A percentile compares a stretch with the other conserved stretches of the same genome.
These are phyloP conservation scores for Arctium minus DNA, from an alignment of 129 eudicot species.

Conservation along the genomic window DNA sequence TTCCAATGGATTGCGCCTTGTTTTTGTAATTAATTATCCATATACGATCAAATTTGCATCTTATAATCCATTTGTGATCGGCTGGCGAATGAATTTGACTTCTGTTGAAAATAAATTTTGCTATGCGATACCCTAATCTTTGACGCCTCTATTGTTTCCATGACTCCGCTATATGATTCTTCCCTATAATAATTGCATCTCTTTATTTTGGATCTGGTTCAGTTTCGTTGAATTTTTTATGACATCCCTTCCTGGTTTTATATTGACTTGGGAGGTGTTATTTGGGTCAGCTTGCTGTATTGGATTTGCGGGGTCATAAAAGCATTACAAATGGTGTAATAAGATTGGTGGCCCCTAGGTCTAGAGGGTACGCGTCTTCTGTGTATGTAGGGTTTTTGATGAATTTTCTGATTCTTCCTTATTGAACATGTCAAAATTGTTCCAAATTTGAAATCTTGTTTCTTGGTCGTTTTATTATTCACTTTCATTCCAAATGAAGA, in stretches of 20 bases:
- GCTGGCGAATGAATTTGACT: constrained; percentile 21
- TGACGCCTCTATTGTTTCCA: background rate
- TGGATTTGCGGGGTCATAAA: background rate
- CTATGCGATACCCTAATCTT: constrained; percentile 4
- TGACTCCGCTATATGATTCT: background rate
- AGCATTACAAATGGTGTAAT: background rate
- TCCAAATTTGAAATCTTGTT: background rate
- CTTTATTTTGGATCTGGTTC: constrained; percentile 15
- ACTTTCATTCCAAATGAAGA: background rate
- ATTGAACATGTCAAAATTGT: background rate
- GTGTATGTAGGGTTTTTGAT: background rate
- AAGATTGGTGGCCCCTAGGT: background rate
- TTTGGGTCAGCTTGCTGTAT: background rate
- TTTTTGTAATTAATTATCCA: background rate
- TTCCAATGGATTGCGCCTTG: constrained; percentile 1
- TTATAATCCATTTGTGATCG: background rate
- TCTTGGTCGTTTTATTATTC: background rate
- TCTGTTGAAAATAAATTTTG: background rate
- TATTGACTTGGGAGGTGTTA: background rate
- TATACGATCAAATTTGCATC: background rate
- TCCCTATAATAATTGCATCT: background rate
- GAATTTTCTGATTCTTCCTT: background rate
- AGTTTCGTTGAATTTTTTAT: background rate
- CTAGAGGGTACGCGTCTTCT: background rate
- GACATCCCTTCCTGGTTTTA: background rate